Conservation (phyloP, 805 yeast species). For the Zygotorulaspora danielsina region DNA sequence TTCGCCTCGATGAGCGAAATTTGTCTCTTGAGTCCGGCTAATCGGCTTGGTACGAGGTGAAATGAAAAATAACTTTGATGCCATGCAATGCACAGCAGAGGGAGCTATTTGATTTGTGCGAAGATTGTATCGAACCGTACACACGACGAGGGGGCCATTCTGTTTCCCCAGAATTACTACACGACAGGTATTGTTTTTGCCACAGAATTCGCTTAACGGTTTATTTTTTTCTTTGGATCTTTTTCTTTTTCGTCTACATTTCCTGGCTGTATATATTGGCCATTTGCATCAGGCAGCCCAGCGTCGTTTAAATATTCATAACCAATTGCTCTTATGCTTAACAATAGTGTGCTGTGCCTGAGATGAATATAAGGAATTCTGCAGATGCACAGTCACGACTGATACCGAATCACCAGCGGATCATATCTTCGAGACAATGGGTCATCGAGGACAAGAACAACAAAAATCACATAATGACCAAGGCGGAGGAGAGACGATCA, state of each 20-base stretch:
- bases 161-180: constrained; percentile 1
- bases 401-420: constrained; percentile 22
- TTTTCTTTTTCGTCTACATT: not conserved
- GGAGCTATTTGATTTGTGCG: too few relatives aligned
- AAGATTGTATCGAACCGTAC: too few relatives aligned
- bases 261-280: constrained; percentile 1
- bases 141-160: not conserved
- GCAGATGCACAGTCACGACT: constrained; percentile 8
- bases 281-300: not conserved
- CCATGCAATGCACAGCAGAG: too few relatives aligned
- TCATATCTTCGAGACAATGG: constrained; percentile 23
- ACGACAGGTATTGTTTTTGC: too few relatives aligned
- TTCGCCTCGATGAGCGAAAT: not conserved
- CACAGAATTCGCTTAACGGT: not conserved
- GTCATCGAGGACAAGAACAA: constrained; percentile 15
- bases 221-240: not conserved
- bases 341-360: too few relatives aligned
- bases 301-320: constrained; percentile 1
- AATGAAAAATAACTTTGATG: too few relatives aligned
- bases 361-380: constrained; percentile 3
- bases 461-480: constrained; percentile 4
- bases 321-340: not conserved
- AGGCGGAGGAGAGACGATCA: constrained; percentile 1
- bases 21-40: not conserved
- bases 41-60: not conserved